Conservation (phyloP, 1,284 basidiomycete genomes). For the Calocybe gambosa region DNA sequence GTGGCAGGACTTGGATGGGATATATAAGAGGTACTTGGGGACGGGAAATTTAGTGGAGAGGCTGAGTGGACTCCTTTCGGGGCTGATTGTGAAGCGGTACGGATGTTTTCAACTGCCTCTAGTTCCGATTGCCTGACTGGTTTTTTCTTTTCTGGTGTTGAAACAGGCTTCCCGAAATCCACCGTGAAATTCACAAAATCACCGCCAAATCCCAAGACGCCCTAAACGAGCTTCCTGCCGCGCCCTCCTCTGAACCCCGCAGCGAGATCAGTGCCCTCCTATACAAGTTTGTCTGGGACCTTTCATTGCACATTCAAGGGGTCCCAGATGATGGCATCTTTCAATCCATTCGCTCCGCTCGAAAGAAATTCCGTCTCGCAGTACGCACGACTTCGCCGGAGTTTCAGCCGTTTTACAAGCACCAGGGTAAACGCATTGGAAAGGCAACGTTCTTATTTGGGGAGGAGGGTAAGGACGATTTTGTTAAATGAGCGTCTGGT, state of each 20-base stretch:
- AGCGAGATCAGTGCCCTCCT: slow-evolving; percentile 48
- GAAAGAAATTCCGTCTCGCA: slow-evolving; percentile 37
- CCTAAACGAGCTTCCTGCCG: slow-evolving; percentile 40
- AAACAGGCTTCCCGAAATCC: slow-evolving; percentile 65
- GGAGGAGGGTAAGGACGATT: slow-evolving; percentile 19
- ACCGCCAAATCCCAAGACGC: slow-evolving; percentile 33
- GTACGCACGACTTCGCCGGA: slow-evolving; percentile 51
- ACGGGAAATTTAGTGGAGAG: slow-evolving; percentile 50
- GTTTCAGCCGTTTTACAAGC: slow-evolving; percentile 40
- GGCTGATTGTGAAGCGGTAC: slow-evolving; percentile 52
- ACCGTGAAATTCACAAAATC: slow-evolving; percentile 40
- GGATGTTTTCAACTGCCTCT: too few relatives aligned
- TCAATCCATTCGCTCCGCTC: slow-evolving; percentile 46
- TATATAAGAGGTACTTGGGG: slow-evolving; percentile 46
- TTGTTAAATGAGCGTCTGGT: not conserved
- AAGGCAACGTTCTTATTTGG: slow-evolving; percentile 24
- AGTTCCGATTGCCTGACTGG: not conserved
- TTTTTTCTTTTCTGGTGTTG: too few relatives aligned
- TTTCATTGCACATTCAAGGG: slow-evolving; percentile 46
- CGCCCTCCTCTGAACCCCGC: slow-evolving; percentile 48
- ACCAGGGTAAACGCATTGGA: slow-evolving; percentile 14
- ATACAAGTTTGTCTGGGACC: slow-evolving; percentile 37
- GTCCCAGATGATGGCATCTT: slow-evolving; percentile 43
- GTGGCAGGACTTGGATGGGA: slow-evolving; percentile 48
- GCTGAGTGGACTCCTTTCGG: slow-evolving; percentile 48